Base-by-base conservation (phyloP, 2,329 filamentous ascomycete genomes). In the Penicillium janthinellum region DNA sequence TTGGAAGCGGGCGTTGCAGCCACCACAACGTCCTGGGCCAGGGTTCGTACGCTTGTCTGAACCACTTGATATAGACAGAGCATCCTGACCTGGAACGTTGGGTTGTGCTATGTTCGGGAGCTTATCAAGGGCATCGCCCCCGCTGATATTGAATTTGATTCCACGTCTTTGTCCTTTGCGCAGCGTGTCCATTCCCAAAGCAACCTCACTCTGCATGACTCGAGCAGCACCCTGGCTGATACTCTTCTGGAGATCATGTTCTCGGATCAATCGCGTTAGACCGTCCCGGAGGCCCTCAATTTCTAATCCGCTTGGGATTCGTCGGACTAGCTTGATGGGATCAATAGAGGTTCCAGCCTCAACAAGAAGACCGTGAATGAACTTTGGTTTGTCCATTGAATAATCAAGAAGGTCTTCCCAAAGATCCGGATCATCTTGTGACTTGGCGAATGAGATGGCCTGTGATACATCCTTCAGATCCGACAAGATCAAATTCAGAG, bases 391-490 rank as follows among this genome's bases (percentile, higher is more conserved):
- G 78, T 97, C 92, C 95, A 99, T 98, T 61, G 90, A 94, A 75
- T 98, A 98, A 67, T 94, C 88, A 5, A 99, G 85, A 7, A 99
- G 83, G 70, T 98, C 93, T 64, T 96, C 90, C 95, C 95, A 99
- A 0, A 99, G 83, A 67, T 97, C 93, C 0, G 89, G 88, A 69
- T 97, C 93, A 64, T 95, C 88, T 72, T 98, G 92, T 62, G 93
- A 89, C 75, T 97, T 97, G 56, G 92, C 93, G 70, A 99, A 99
- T 1, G 89, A 85, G 67, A 99, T 99, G 8, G 95, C 95, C 67
- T 95, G 92, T 52, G 89, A 90, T 52, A 98, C 93, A 72, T 99
- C 91, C 59, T 88, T 88, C 5, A 99, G 84, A n/a, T 92, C 88
- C 69, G 96, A 92, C 63, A 98, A 96, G 71, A 99, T 98, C 54